Conservation (phyloP, 1,284 basidiomycete species). For the Retiboletus fuscus region DNA sequence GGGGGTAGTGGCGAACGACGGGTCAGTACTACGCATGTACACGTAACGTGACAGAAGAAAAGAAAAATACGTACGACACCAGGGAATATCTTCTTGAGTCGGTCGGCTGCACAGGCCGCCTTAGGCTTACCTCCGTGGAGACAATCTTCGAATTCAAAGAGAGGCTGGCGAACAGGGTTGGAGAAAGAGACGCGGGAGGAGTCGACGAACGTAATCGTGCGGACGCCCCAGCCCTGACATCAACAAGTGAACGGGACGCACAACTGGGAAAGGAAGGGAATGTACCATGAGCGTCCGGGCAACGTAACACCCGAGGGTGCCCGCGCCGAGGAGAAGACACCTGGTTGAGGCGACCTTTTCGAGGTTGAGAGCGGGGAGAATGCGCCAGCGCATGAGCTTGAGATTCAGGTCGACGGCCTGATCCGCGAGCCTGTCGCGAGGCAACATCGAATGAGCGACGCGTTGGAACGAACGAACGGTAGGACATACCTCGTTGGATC, state of each 20-base stretch:
- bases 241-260: not conserved
- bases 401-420: slow-evolving; percentile 98
- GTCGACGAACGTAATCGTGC: slow-evolving; percentile 93
- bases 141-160: slow-evolving; percentile 96
- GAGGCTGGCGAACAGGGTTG: slow-evolving; percentile 95
- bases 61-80: slow-evolving; percentile 70
- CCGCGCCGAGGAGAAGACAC: too few relatives aligned
- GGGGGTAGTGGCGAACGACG: not conserved
- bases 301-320: slow-evolving; percentile 97
- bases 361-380: slow-evolving; percentile 89
- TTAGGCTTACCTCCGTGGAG: slow-evolving; percentile 94
- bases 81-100: slow-evolving; percentile 90
- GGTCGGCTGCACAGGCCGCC: slow-evolving; percentile 91
- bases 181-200: slow-evolving; percentile 93
- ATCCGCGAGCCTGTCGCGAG: slow-evolving; percentile 77
- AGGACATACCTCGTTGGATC: slow-evolving; percentile 77
- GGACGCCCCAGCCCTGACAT: slow-evolving; percentile 90
- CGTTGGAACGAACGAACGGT: not conserved
- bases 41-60: not conserved
- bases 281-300: slow-evolving; percentile 88
- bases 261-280: slow-evolving; percentile 30
- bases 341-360: slow-evolving; percentile 86
- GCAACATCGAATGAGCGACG: not conserved
- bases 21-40: too few relatives aligned
- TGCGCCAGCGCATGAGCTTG: slow-evolving; percentile 98